phyloP scores from a whole-genome alignment of 305 asterid species.

The Solanum hybrid region DNA sequence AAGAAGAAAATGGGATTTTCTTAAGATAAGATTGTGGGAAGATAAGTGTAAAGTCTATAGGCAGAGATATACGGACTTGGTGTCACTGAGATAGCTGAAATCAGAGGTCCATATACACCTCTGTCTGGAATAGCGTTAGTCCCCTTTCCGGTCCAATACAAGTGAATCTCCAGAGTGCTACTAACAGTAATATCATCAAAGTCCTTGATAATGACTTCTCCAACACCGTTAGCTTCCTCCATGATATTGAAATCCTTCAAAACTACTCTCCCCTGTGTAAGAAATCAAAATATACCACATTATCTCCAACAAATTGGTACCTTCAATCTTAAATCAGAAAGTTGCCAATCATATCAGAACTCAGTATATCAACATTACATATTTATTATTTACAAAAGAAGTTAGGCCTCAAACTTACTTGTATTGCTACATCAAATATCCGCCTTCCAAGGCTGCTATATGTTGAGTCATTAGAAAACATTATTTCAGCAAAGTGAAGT shows the following conservation, averaged over 20 bases:
- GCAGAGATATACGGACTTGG: slow-evolving; percentile 46
- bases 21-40: slow-evolving; percentile 4
- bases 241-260: slow-evolving; percentile 52
- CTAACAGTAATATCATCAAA: slow-evolving; percentile 41
- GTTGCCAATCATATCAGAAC: not conserved
- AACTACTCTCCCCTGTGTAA: slow-evolving; percentile 61
- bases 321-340: not conserved
- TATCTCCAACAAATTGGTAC: not conserved
- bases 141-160: slow-evolving; percentile 94
- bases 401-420: slow-evolving; percentile 36
- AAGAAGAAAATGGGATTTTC: slow-evolving; percentile 6
- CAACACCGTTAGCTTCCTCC: slow-evolving; percentile 53
- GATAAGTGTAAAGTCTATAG: not conserved
- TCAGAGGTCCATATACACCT: slow-evolving; percentile 87
- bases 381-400: not conserved
- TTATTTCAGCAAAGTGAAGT: slow-evolving; percentile 87
- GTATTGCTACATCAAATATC: slow-evolving; percentile 75
- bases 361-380: not conserved
- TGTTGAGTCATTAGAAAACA: slow-evolving; percentile 36
- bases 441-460: slow-evolving; percentile 73
- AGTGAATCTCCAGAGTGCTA: slow-evolving; percentile 78
- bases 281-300: slow-evolving; percentile 4
- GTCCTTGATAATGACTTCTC: slow-evolving; percentile 38
- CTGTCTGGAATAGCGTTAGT: slow-evolving; percentile 74
- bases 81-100: slow-evolving; percentile 82